phyloP scores from a whole-genome alignment of 148 eudicot species.

The Hydrangea macrophylla region DNA sequence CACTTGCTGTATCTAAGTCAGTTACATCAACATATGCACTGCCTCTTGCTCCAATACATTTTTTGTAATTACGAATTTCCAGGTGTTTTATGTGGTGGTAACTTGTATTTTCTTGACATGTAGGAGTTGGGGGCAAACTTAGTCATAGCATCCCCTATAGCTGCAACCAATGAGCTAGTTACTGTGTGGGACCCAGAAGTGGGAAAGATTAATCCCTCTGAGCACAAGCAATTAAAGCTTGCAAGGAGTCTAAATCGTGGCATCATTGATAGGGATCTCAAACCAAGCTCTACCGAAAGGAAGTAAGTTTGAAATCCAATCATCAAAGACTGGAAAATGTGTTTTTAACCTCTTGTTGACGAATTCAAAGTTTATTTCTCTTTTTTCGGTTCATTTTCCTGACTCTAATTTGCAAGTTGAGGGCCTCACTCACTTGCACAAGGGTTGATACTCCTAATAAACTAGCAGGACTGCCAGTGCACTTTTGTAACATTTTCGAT shows the following conservation, averaged over 20 bases:
- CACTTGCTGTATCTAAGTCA: no score
- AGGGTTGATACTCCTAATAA: no score
- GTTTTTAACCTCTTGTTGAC: not conserved
- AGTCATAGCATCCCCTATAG: slow-evolving; percentile 74
- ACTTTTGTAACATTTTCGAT: no score
- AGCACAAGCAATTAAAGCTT: slow-evolving; percentile 94
- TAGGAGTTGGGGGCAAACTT: slow-evolving; percentile 97
- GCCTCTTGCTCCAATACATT: no score
- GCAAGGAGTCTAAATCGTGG: slow-evolving; percentile 94
- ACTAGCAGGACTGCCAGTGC: no score
- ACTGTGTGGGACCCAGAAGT: slow-evolving; percentile 97
- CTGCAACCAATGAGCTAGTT: slow-evolving; percentile 89
- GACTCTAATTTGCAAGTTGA: no score
- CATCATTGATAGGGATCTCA: slow-evolving; percentile 92
- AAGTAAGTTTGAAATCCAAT: slow-evolving; percentile 52
- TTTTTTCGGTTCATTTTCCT: no score
- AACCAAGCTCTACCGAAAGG: slow-evolving; percentile 90
- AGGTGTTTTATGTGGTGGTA: not conserved
- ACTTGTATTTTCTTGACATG: slow-evolving; percentile 17
- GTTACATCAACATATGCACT: no score
- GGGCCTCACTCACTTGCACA: no score
- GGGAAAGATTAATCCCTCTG: slow-evolving; percentile 90
- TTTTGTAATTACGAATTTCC: no score
- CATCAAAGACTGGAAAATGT: not conserved
- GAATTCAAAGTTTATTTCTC: not conserved